These are phyloP conservation scores for Pythium rishiriense DNA, from an alignment of 352 stramenopile genomes.

Conservation along the genomic window DNA sequence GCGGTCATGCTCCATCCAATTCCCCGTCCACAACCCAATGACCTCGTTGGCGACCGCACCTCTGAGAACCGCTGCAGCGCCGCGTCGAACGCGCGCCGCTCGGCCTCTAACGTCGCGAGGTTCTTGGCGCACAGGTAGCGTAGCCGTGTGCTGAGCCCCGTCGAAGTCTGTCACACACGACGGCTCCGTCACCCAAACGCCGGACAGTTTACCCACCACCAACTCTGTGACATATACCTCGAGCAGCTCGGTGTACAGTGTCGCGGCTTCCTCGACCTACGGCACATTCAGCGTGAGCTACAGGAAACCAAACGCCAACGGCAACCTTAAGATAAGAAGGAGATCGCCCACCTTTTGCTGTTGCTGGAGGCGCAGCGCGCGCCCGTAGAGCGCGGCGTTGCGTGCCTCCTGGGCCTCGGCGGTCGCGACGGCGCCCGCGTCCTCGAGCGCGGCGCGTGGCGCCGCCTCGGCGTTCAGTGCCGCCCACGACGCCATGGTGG, in stretches of 20 bases:
- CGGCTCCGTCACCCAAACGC: no score
- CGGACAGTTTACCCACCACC: no score
- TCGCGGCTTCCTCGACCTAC: conserved; percentile 33
- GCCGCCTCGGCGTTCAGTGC: conserved; percentile 48
- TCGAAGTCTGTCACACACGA: conserved; percentile 16
- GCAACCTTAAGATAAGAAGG: no score
- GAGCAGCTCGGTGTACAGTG: conserved; percentile 37
- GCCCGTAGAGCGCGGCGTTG: conserved; percentile 57
- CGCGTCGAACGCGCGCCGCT: conserved; percentile 38
- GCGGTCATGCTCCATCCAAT: no score
- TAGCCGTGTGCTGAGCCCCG: conserved; percentile 40
- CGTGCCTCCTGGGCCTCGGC: conserved; percentile 73
- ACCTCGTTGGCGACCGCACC: no score
- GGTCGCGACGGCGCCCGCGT: conserved; percentile 32
- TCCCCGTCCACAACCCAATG: no score
- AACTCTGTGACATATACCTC: conserved; percentile 17
- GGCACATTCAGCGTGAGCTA: no score
- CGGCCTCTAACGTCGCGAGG: conserved; percentile 53
- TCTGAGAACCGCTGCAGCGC: conserved; percentile 52
- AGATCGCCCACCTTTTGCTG: conserved; percentile 40
- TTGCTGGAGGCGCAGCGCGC: conserved; percentile 69
- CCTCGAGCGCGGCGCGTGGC: conserved; percentile 24
- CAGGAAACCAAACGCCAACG: no score
- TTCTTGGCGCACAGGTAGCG: conserved; percentile 79
- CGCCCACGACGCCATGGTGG: conserved; percentile 60